These are phyloP conservation scores for Saccharomycopsis synnaedendra DNA, from an alignment of 805 yeast species.

Conservation along the genomic window DNA sequence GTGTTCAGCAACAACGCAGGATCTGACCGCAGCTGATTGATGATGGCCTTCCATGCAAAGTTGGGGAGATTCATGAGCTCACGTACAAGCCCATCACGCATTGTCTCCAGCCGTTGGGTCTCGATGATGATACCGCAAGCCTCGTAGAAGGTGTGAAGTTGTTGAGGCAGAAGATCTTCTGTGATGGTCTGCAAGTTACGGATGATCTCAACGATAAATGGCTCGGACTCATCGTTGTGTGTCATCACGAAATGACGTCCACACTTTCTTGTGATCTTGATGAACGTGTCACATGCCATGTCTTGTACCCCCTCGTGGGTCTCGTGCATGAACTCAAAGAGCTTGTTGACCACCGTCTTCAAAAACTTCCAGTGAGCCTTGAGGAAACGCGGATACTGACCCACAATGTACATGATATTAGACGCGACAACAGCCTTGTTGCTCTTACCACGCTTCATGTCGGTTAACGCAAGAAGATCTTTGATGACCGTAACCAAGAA, in stretches of 20 bases:
- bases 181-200: conserved; percentile 75
- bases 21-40: conserved; percentile 73
- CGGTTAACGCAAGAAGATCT: conserved; percentile 84
- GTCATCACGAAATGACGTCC: conserved; percentile 87
- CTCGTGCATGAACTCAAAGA: conserved; percentile 98
- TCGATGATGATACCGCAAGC: conserved; percentile 92
- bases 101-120: conserved; percentile 64
- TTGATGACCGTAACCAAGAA: conserved; percentile 89
- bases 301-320: conserved; percentile 99
- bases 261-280: conserved; percentile 90
- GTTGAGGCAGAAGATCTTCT: conserved; percentile 90
- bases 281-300: conserved; percentile 99
- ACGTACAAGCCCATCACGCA: conserved; percentile 58
- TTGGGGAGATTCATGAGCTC: conserved; percentile 89
- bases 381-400: conserved; percentile 94
- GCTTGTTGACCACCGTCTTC: conserved; percentile 88
- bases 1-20: conserved; percentile 67
- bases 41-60: conserved; percentile 87
- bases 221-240: conserved; percentile 78
- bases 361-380: conserved; percentile 97
- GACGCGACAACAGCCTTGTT: conserved; percentile 99
- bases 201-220: conserved; percentile 86
- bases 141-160: conserved; percentile 93
- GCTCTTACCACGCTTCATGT: conserved; percentile 93
- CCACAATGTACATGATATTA: conserved; percentile 98